Conservation (phyloP, 1,284 basidiomycete genomes). For the Paramarasmius palmivorus region DNA sequence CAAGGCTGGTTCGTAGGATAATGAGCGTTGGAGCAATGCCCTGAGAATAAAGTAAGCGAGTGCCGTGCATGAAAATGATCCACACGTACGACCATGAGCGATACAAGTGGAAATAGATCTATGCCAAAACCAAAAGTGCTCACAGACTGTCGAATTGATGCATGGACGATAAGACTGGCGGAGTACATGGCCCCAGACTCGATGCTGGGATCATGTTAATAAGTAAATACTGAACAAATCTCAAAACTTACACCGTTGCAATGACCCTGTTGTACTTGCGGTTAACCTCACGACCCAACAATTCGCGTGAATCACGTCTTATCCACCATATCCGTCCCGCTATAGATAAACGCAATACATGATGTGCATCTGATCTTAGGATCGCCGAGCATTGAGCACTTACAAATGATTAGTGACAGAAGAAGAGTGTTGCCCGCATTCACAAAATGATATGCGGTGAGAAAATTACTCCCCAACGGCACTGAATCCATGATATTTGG, state of each 20-base stretch:
- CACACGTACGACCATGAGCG: background rate
- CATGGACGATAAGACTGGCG: background rate
- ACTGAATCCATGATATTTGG: too few species aligned
- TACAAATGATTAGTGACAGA: constrained; percentile 1
- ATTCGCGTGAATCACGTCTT: background rate
- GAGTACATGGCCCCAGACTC: constrained; percentile 6
- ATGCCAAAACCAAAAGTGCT: background rate
- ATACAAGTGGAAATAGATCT: background rate
- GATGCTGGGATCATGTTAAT: too few species aligned
- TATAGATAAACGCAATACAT: background rate
- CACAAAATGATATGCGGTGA: background rate
- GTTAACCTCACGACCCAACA: background rate
- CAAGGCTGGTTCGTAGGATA: background rate
- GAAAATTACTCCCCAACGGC: background rate
- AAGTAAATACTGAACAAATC: too few species aligned
- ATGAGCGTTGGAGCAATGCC: constrained; percentile 6
- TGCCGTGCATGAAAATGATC: background rate
- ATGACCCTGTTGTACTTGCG: background rate
- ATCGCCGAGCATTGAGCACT: too few species aligned
- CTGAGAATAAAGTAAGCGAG: background rate
- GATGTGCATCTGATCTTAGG: too few species aligned
- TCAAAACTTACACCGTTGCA: constrained; percentile 1
- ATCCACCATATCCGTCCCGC: constrained; percentile 9
- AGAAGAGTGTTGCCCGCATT: constrained; percentile 3
- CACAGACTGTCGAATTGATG: background rate